Conservation (phyloP, 1,284 basidiomycete species). For the Leccinum variabile region DNA sequence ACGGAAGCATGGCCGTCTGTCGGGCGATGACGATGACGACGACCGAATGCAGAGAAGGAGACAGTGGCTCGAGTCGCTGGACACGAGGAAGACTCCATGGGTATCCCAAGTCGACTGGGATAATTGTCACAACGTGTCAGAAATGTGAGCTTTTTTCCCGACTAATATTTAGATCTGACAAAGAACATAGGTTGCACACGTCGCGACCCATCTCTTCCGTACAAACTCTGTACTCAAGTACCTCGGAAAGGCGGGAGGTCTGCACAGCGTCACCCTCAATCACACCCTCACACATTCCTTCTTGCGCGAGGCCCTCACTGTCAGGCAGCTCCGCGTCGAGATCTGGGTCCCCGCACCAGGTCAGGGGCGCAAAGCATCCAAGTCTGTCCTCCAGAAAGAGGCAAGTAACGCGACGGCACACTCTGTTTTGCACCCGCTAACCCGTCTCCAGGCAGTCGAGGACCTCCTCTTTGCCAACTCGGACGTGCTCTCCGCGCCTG, state of each 20-base stretch:
- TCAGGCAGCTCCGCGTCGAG: slow-evolving; percentile 91
- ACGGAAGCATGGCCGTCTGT: slow-evolving; percentile 43
- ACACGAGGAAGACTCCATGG: no score
- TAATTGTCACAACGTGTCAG: no score
- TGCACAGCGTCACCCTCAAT: slow-evolving; percentile 82
- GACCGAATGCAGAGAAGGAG: slow-evolving; percentile 34
- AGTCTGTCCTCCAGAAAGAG: slow-evolving; percentile 80
- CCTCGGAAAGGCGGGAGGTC: slow-evolving; percentile 59
- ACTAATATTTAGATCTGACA: no score
- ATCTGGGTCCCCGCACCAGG: slow-evolving; percentile 82
- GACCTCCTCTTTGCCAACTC: slow-evolving; percentile 88
- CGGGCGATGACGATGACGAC: slow-evolving; percentile 44
- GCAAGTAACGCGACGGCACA: slow-evolving; percentile 39
- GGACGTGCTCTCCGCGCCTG: slow-evolving; percentile 83
- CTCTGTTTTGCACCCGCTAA: slow-evolving; percentile 6
- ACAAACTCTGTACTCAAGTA: slow-evolving; percentile 87
- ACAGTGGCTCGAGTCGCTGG: no score
- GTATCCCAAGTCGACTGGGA: no score
- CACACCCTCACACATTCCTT: slow-evolving; percentile 83
- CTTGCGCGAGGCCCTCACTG: slow-evolving; percentile 87
- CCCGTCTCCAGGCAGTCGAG: slow-evolving; percentile 67
- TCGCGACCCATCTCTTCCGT: slow-evolving; percentile 84
- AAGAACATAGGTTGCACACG: slow-evolving; percentile 21
- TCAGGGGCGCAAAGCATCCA: slow-evolving; percentile 70
- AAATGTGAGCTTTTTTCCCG: no score